Percentiles rank a stretch among this genome's conserved stretches.
Conservation (phyloP, 2,329 filamentous ascomycete species). For the Epichloe sibirici region DNA sequence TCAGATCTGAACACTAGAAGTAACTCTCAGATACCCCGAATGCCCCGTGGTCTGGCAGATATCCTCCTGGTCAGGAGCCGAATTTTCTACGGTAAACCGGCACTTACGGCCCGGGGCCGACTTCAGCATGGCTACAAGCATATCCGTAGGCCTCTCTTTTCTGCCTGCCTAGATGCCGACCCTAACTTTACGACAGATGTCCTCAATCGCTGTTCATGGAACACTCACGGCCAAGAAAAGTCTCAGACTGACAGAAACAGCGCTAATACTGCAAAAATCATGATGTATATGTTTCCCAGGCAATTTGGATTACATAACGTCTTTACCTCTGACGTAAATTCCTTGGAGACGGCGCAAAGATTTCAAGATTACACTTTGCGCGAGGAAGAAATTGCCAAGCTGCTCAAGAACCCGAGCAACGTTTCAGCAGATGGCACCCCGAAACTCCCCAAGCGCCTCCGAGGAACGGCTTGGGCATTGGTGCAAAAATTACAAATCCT, state of each 20-base stretch:
- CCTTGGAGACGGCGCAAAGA: slow-evolving; percentile 53
- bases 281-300: slow-evolving; percentile 89
- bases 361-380: slow-evolving; percentile 79
- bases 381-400: slow-evolving; percentile 60
- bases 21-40: background rate
- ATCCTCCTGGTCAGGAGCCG: slow-evolving; percentile 70
- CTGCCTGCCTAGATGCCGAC: background rate
- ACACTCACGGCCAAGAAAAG: background rate
- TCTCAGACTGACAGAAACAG: slow-evolving; percentile 10
- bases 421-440: slow-evolving; percentile 9
- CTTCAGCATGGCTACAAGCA: slow-evolving; percentile 67
- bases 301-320: slow-evolving; percentile 88
- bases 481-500: slow-evolving; percentile 56
- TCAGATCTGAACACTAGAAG: slow-evolving; percentile 27
- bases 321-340: slow-evolving; percentile 62
- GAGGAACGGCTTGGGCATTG: slow-evolving; percentile 47
- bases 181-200: slow-evolving; percentile 46
- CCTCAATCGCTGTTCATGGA: slow-evolving; percentile 53
- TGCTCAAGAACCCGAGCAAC: slow-evolving; percentile 8
- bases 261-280: slow-evolving; percentile 52
- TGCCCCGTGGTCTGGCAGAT: slow-evolving; percentile 34
- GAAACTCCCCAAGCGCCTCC: slow-evolving; percentile 53
- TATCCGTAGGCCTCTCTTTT: slow-evolving; percentile 51
- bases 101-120: slow-evolving; percentile 53
- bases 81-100: slow-evolving; percentile 73